These are phyloP conservation scores for Aspergillus taichungensis DNA, from an alignment of 495 filamentous ascomycete species.

Conservation along the genomic window DNA sequence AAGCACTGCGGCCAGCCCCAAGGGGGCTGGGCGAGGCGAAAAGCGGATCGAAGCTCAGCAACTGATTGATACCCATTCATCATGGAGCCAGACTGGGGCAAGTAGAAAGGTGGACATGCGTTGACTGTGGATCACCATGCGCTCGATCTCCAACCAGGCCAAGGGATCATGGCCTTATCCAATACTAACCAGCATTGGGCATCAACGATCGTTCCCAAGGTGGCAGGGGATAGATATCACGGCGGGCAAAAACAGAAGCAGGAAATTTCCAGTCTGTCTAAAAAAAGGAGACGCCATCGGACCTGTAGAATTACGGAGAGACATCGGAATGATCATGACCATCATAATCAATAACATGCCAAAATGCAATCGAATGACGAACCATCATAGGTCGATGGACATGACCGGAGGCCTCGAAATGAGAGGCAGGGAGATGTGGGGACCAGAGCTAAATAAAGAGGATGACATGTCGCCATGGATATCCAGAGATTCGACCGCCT, in stretches of 20 bases:
- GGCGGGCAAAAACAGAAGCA: background rate
- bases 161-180: conserved; percentile 25
- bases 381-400: background rate
- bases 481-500: conserved; percentile 20
- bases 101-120: too few relatives aligned
- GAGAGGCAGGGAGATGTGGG: conserved; percentile 11
- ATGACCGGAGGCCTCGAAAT: conserved; percentile 8
- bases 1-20: conserved; percentile 14
- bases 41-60: conserved; percentile 20
- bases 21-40: conserved; percentile 15
- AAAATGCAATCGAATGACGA: too few relatives aligned
- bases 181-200: conserved; percentile 28
- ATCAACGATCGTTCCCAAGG: conserved; percentile 25
- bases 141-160: conserved; percentile 13
- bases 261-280: background rate
- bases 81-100: conserved; percentile 3
- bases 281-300: background rate
- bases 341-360: too few relatives aligned
- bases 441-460: conserved; percentile 16
- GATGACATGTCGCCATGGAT: conserved; percentile 30
- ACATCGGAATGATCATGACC: background rate
- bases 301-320: conserved; percentile 3
- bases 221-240: conserved; percentile 13
- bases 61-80: conserved; percentile 25
- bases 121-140: too few relatives aligned